Percentiles rank a stretch among this genome's conserved stretches.
phyloP scores from a whole-genome alignment of 176 grass and related monocot species.

The Ensete glaucum region DNA sequence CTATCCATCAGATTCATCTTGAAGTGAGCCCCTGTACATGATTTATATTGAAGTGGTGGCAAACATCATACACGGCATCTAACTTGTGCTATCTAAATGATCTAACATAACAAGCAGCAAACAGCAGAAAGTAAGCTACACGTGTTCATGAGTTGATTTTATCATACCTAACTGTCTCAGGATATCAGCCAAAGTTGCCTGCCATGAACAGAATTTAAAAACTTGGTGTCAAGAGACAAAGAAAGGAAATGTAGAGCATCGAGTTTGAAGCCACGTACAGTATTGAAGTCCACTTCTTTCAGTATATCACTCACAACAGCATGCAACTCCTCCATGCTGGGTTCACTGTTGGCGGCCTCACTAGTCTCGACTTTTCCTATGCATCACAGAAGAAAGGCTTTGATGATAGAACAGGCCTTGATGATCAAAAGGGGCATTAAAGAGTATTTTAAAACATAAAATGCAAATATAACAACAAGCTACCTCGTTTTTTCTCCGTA shows the following conservation, averaged over 20 bases:
- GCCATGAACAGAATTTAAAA: background rate
- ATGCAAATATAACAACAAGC: background rate
- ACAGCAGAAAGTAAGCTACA: background rate
- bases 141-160: background rate
- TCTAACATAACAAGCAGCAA: too few species aligned
- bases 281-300: slow-evolving; percentile 99
- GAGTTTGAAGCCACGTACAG: slow-evolving; percentile 30
- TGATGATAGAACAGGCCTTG: too few species aligned
- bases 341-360: slow-evolving; percentile 31
- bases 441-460: too few species aligned
- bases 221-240: background rate
- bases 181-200: slow-evolving; percentile 98
- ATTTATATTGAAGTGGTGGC: slow-evolving; percentile 3
- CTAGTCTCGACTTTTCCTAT: slow-evolving; percentile 64
- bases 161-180: slow-evolving; percentile 75
- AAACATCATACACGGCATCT: background rate
- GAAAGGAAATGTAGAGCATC: background rate
- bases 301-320: slow-evolving; percentile 71
- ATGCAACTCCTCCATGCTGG: slow-evolving; percentile 67
- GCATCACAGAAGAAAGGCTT: slow-evolving; percentile 3
- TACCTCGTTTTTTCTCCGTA: slow-evolving; percentile 56
- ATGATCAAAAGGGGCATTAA: too few species aligned
- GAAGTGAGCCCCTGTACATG: slow-evolving; percentile 57
- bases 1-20: slow-evolving; percentile 79
- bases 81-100: background rate